Evolutionary conservation across 2,329 filamentous ascomycete genomes (phyloP).

Genomic region (Ascochyta rabiei): DNA sequence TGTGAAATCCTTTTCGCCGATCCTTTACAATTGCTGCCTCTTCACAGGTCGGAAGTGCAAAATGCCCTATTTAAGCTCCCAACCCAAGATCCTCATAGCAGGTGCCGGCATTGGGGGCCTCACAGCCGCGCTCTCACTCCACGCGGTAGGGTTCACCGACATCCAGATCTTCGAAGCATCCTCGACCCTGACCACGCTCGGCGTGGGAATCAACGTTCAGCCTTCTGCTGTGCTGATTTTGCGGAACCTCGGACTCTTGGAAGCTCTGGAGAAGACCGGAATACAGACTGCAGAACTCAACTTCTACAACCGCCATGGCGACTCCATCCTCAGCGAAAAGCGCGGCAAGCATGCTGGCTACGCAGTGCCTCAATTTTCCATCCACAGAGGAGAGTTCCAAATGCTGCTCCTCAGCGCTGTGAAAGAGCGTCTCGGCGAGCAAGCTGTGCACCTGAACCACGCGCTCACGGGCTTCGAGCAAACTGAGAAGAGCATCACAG

Average conservation of each 20-base stretch:
- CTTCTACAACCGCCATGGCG: conserved; percentile 54
- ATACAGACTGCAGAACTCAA: conserved; percentile 53
- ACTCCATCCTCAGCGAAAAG: conserved; percentile 52
- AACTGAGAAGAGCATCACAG: conserved; percentile 46
- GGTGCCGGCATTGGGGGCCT: conserved; percentile 75
- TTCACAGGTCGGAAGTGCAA: background rate
- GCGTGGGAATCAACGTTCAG: conserved; percentile 57
- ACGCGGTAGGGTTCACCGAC: conserved; percentile 67
- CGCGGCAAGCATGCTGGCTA: conserved; percentile 52
- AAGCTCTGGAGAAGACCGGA: conserved; percentile 49
- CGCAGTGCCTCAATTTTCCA: conserved; percentile 52
- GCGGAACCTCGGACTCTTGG: conserved; percentile 52
- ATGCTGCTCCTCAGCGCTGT: conserved; percentile 53
- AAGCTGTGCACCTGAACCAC: conserved; percentile 50
- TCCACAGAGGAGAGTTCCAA: conserved; percentile 55
- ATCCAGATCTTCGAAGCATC: conserved; percentile 54
- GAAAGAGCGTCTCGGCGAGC: conserved; percentile 49
- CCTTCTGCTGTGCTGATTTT: conserved; percentile 54
- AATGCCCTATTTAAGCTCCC: conserved; percentile 29
- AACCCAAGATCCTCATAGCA: conserved; percentile 37
- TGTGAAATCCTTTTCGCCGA: background rate
- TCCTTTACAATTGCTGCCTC: background rate
- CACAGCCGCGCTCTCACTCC: conserved; percentile 71
- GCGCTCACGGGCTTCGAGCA: conserved; percentile 47
- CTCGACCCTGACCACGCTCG: conserved; percentile 50